Evolutionary conservation across 306 rosid genomes (phyloP), one percentile per base, ranked within the genome.

Genomic region (Datisca glomerata): DNA sequence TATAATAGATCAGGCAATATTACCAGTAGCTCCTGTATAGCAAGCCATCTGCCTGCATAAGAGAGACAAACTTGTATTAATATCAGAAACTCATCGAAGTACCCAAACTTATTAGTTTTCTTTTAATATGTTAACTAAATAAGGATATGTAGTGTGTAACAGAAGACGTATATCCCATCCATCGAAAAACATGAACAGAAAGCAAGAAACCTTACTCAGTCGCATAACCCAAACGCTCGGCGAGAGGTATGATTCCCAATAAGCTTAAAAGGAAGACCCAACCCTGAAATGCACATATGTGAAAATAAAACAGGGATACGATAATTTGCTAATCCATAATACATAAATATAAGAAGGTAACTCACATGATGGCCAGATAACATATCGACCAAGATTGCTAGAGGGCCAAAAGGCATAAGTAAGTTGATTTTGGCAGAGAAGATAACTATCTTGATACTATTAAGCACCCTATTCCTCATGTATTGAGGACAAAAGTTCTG

Each of bases 21-120:
- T 63, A 63, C 79, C 64, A 33, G 71, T 72, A 35, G 79, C 64
- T 50, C 79, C 79, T 21, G 79, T 72, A 31, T 48, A 72, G 64
- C 79, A 72, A 27, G 74, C 67, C 39, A 72, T 60, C 36, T 72
- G 79, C 57, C 74, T 72, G 67, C 57, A 72, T 48, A 59, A 57
- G 43, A 36, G 38, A 57, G 38, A 43, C 45, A 49, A 29, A 36
- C 28, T 33, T 41, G 27, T 18, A 47, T 70, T 20, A 31, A 8
- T 31, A 12, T 8, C 36, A 31, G 36, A 31, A 29, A 21, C 31
- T 11, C 44, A 20, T 19, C 34, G n/a, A 40, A 46, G 14, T 37
- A 51, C 16, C 5, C 22, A 5, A 21, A n/a, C 0, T 31, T 5
- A 23, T 6, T 8, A n/a, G 28, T 15, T 16, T 22, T 22, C n/a